Evolutionary conservation across 148 eudicot species (phyloP).

Genomic region (Nyssa sinensis): DNA sequence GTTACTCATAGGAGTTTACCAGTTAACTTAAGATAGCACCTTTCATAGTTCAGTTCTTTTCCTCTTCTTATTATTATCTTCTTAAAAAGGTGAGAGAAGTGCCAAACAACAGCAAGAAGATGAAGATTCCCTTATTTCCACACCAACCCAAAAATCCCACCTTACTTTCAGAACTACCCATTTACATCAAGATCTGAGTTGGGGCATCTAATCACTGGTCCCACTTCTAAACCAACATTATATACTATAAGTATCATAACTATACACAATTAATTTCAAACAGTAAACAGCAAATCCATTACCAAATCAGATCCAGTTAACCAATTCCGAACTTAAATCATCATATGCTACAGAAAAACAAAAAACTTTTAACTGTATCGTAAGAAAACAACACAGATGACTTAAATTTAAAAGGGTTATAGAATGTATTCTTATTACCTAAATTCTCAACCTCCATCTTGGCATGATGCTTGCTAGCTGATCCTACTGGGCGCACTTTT

Average conservation of each 20-base stretch:
- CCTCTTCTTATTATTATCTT: background rate
- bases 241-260: conserved; percentile 15
- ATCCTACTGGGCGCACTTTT: conserved; percentile 37
- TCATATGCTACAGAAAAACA: conserved; percentile 20
- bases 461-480: conserved; percentile 49
- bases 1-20: background rate
- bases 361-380: background rate
- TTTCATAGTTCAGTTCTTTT: background rate
- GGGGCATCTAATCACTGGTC: conserved; percentile 41
- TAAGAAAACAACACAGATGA: conserved; percentile 8
- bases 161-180: conserved; percentile 29
- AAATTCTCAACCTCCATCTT: conserved; percentile 49
- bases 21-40: conserved; percentile 7
- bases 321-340: conserved; percentile 12
- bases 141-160: conserved; percentile 21
- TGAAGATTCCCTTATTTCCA: conserved; percentile 20
- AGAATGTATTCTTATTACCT: conserved; percentile 33
- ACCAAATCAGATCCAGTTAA: conserved; percentile 26
- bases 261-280: conserved; percentile 16
- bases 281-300: conserved; percentile 12
- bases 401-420: background rate
- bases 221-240: conserved; percentile 42
- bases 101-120: conserved; percentile 1
- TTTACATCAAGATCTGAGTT: conserved; percentile 26
- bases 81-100: conserved; percentile 7